Evolutionary conservation across 306 rosid genomes (phyloP).

Genomic region (Prosopis cineraria): DNA sequence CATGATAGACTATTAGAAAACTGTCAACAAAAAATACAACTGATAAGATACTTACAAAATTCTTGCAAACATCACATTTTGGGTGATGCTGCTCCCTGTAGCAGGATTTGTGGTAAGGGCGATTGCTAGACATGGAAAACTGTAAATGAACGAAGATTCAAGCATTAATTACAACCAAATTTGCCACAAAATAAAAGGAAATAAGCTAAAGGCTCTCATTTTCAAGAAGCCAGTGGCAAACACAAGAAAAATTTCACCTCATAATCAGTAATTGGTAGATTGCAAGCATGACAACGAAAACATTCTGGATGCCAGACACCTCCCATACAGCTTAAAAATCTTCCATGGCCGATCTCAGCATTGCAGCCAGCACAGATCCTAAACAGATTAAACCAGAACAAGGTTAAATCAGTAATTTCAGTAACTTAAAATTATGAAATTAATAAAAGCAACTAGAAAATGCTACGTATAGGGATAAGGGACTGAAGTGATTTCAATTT

Average conservation of each 20-base stretch:
- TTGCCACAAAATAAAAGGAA: constrained; percentile 7
- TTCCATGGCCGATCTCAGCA: constrained; percentile 70
- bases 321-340: constrained; percentile 78
- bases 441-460: constrained; percentile 13
- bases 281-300: constrained; percentile 76
- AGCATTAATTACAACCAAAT: constrained; percentile 27
- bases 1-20: constrained; percentile 8
- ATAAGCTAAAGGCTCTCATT: constrained; percentile 4
- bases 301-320: constrained; percentile 95
- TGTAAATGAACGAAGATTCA: constrained; percentile 43
- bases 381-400: constrained; percentile 35
- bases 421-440: constrained; percentile 15
- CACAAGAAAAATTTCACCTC: constrained; percentile 55
- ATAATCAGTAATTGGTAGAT: constrained; percentile 81
- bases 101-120: constrained; percentile 87
- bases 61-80: constrained; percentile 88
- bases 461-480: constrained; percentile 3
- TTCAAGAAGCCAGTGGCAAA: constrained; percentile 1
- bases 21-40: neutral
- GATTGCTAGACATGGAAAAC: constrained; percentile 83
- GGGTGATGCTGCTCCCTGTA: constrained; percentile 92
- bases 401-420: constrained; percentile 16
- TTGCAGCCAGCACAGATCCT: constrained; percentile 97
- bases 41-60: constrained; percentile 64
- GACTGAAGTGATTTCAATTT: constrained; percentile 16